Evolutionary conservation across 306 rosid species (phyloP).

Genomic region (Inga oerstediana): DNA sequence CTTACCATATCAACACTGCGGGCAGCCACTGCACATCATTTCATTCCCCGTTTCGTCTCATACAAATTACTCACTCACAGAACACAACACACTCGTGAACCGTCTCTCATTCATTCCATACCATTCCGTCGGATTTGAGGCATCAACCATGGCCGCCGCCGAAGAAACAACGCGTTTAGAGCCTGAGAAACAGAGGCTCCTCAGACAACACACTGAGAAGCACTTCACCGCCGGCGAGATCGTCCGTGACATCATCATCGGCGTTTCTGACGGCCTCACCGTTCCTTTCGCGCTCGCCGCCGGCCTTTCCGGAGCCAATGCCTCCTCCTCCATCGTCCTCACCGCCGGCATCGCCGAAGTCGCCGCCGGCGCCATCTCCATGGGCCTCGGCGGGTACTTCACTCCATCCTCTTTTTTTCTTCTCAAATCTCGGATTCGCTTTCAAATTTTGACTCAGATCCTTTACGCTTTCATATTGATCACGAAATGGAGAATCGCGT

Average conservation of each 20-base stretch:
- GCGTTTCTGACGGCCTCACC: slow-evolving; percentile 77
- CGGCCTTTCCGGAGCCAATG: slow-evolving; percentile 73
- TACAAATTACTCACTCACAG: too few species aligned
- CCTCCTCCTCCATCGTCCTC: slow-evolving; percentile 64
- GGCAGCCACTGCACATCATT: too few species aligned
- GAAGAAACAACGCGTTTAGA: slow-evolving; percentile 25
- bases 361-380: slow-evolving; percentile 77
- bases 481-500: neutral
- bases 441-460: neutral
- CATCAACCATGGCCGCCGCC: slow-evolving; percentile 27
- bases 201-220: slow-evolving; percentile 55
- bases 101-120: too few species aligned
- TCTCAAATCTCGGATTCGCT: neutral
- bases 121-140: too few species aligned
- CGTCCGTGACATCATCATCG: slow-evolving; percentile 72
- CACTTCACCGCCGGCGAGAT: slow-evolving; percentile 74
- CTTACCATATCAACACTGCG: too few species aligned
- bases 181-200: slow-evolving; percentile 53
- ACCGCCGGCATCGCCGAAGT: slow-evolving; percentile 80
- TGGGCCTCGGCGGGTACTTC: slow-evolving; percentile 84
- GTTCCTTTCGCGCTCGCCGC: slow-evolving; percentile 80
- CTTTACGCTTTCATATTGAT: neutral
- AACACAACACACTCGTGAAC: too few species aligned
- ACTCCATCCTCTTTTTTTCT: neutral
- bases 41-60: too few species aligned